These are phyloP conservation scores for Kwoniella heveanensis DNA, from an alignment of 768 basidiomycete genomes.

Conservation along the genomic window DNA sequence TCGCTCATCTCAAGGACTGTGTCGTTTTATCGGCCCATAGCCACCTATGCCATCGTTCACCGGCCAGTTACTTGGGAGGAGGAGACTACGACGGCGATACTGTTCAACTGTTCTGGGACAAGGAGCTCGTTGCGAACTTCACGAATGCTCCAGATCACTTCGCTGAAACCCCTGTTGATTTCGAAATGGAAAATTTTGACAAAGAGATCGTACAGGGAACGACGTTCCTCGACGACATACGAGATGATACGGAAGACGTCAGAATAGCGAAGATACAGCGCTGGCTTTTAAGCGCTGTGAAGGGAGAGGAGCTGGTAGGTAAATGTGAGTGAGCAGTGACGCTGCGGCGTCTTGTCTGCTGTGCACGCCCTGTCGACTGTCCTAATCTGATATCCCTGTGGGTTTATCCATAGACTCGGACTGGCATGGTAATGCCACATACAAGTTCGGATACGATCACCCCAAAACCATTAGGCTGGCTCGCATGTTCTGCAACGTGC, in stretches of 20 bases:
- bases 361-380: neutral
- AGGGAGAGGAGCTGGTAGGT: constrained; percentile 28
- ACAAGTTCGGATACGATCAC: constrained; percentile 36
- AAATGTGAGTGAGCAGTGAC: constrained; percentile 48
- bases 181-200: constrained; percentile 40
- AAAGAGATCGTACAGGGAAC: constrained; percentile 34
- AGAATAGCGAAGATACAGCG: constrained; percentile 29
- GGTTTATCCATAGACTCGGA: constrained; percentile 39
- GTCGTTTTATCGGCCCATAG: constrained; percentile 44
- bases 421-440: constrained; percentile 44
- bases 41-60: constrained; percentile 32
- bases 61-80: constrained; percentile 41
- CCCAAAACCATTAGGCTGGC: constrained; percentile 36
- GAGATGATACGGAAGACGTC: constrained; percentile 17
- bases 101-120: constrained; percentile 38
- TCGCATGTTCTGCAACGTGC: constrained; percentile 42
- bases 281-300: constrained; percentile 34
- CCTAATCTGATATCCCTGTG: constrained; percentile 29
- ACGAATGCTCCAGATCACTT: constrained; percentile 30
- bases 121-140: constrained; percentile 33
- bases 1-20: constrained; percentile 40
- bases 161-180: constrained; percentile 26
- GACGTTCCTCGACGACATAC: constrained; percentile 28
- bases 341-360: neutral
- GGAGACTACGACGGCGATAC: constrained; percentile 54